These are phyloP conservation scores for Aspergillus kassunensis DNA, from an alignment of 495 filamentous ascomycete genomes.

Conservation along the genomic window DNA sequence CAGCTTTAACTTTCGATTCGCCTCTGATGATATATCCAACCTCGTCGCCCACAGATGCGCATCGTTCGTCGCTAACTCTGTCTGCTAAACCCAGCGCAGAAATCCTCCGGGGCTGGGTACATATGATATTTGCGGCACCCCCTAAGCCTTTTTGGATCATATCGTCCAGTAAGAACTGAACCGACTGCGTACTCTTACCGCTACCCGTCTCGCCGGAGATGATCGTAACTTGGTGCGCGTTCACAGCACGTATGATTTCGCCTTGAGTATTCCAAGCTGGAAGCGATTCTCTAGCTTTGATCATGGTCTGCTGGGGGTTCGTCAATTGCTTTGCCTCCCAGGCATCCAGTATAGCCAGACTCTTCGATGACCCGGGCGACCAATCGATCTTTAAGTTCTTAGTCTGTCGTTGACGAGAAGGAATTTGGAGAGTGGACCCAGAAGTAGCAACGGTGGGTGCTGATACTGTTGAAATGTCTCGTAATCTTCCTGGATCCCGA, in stretches of 20 bases:
- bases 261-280: slow-evolving; percentile 86
- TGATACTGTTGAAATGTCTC: slow-evolving; percentile 69
- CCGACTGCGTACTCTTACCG: slow-evolving; percentile 94
- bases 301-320: slow-evolving; percentile 65
- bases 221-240: slow-evolving; percentile 79
- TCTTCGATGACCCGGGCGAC: slow-evolving; percentile 32
- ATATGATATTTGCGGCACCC: slow-evolving; percentile 81
- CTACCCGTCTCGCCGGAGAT: slow-evolving; percentile 96
- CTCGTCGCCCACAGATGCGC: slow-evolving; percentile 75
- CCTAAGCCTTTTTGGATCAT: slow-evolving; percentile 75
- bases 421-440: slow-evolving; percentile 25
- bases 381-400: slow-evolving; percentile 37
- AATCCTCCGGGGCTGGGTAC: slow-evolving; percentile 92
- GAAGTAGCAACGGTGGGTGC: slow-evolving; percentile 24
- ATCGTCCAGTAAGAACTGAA: slow-evolving; percentile 93
- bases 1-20: slow-evolving; percentile 66
- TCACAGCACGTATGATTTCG: slow-evolving; percentile 68
- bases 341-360: slow-evolving; percentile 40
- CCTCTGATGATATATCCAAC: slow-evolving; percentile 94
- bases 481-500: slow-evolving; percentile 73
- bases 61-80: slow-evolving; percentile 89
- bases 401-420: slow-evolving; percentile 50
- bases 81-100: slow-evolving; percentile 92
- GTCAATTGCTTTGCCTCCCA: slow-evolving; percentile 54
- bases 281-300: slow-evolving; percentile 61